phyloP scores from a whole-genome alignment of 805 yeast species.

The Saturnispora halmiae region DNA sequence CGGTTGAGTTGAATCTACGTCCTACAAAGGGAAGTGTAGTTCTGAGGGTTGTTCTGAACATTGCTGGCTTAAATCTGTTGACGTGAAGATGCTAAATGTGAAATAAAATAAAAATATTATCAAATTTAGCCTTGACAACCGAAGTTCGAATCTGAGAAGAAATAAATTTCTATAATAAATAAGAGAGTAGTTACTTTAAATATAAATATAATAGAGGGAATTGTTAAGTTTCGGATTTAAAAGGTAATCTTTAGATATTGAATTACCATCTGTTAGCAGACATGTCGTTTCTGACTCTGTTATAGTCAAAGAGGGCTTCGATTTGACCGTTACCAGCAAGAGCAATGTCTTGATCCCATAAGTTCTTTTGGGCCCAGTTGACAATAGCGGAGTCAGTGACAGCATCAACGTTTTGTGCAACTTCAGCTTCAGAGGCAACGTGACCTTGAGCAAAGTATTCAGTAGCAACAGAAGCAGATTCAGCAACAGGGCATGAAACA shows the following conservation, averaged over 20 bases:
- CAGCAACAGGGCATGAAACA: conserved; percentile 38
- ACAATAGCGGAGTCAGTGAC: conserved; percentile 51
- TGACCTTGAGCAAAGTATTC: conserved; percentile 53
- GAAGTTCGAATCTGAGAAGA: too few relatives aligned
- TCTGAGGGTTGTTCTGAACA: conserved; percentile 1
- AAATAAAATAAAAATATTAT: too few relatives aligned
- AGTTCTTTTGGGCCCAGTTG: conserved; percentile 64
- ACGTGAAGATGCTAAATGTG: too few relatives aligned
- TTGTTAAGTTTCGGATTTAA: too few relatives aligned
- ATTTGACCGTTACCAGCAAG: conserved; percentile 79
- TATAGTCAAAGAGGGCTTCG: conserved; percentile 76
- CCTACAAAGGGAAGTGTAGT: not conserved
- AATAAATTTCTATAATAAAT: too few relatives aligned
- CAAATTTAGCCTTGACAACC: too few relatives aligned
- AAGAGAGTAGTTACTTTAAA: conserved; percentile 4
- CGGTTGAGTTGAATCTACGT: conserved; percentile 3
- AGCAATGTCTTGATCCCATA: conserved; percentile 83
- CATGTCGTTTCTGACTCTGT: conserved; percentile 83
- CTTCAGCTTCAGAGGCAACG: conserved; percentile 51
- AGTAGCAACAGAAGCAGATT: conserved; percentile 39
- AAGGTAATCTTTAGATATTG: too few relatives aligned
- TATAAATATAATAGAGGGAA: conserved; percentile 7
- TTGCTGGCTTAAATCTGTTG: too few relatives aligned
- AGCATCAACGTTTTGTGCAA: conserved; percentile 53
- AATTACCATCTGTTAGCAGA: conserved; percentile 74